phyloP scores from a whole-genome alignment of 2,329 filamentous ascomycete species.

The Erysiphe neolycopersici region DNA sequence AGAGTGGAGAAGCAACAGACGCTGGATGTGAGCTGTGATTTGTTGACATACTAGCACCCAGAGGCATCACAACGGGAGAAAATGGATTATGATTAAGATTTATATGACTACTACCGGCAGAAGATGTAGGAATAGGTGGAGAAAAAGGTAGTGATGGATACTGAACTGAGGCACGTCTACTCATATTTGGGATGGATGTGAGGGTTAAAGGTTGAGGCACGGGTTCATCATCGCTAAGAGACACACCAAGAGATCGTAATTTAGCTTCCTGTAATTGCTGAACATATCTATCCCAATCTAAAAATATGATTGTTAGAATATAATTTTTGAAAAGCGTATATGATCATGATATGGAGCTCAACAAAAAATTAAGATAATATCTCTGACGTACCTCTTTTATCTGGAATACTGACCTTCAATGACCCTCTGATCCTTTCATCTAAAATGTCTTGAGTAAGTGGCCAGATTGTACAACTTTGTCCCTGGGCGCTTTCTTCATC shows the following conservation, averaged over 20 bases:
- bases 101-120: constrained; percentile 42
- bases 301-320: not conserved
- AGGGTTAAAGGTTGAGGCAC: constrained; percentile 30
- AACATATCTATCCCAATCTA: constrained; percentile 51
- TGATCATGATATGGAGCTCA: not conserved
- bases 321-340: not conserved
- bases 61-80: constrained; percentile 25
- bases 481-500: constrained; percentile 7
- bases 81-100: constrained; percentile 28
- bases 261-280: constrained; percentile 72
- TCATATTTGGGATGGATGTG: constrained; percentile 29
- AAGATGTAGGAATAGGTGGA: constrained; percentile 55
- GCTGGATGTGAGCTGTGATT: constrained; percentile 34
- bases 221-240: constrained; percentile 45
- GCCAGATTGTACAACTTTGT: constrained; percentile 45
- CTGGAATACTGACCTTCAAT: constrained; percentile 39
- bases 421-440: constrained; percentile 24
- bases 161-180: constrained; percentile 39
- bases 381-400: constrained; percentile 14
- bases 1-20: constrained; percentile 38
- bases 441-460: constrained; percentile 28
- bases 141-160: constrained; percentile 59
- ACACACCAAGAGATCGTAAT: constrained; percentile 71
- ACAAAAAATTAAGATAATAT: not conserved
- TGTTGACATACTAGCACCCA: constrained; percentile 27